Evolutionary conservation across 345 rosid species (phyloP), one percentile per base, ranked within the genome.

Genomic region (Balakata baccata): DNA sequence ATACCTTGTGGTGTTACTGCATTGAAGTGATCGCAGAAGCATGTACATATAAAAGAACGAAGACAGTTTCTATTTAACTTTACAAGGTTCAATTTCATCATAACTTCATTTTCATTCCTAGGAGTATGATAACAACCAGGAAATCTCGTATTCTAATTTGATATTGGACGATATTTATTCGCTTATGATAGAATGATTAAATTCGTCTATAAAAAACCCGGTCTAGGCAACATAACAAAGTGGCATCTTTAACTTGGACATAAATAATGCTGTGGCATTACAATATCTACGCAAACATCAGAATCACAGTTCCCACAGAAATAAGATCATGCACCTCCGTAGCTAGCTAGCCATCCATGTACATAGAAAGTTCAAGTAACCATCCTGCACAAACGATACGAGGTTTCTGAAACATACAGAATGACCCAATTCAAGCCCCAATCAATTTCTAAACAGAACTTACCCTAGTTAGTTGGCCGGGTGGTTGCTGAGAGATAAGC

Each of bases 401-500:
- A 8, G 16, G 16, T 57, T 29, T 56, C n/a, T n/a, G n/a, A n/a
- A n/a, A n/a, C n/a, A n/a, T n/a, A n/a, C 66, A 58, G 6, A 10
- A 20, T 49, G 17, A n/a, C 43, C 23, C 0, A 34, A 38, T 38
- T 62, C 20, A 64, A 64, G 22, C 43, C 34, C 41, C 63, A 45
- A 38, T 11, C 23, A 6, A 49, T 20, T 50, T 37, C 9, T 23
- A 37, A 37, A 25, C 5, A n/a, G 3, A 29, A 69, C 81, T 79
- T 67, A 69, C 82, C 62, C 66, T 77, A 77, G 75, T 77, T 72
- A 22, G 22, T 68, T 37, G 68, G 68, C 77, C 69, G 75, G 39
- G 71, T 86, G 39, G 71, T 86, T 66, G 78, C 61, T 18, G 61
- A 71, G 13, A 75, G 84, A 79, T 83, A 77, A 0, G 77, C 73